Evolutionary conservation across 2,329 filamentous ascomycete genomes (phyloP).

Genomic region (Lachnellula arida): DNA sequence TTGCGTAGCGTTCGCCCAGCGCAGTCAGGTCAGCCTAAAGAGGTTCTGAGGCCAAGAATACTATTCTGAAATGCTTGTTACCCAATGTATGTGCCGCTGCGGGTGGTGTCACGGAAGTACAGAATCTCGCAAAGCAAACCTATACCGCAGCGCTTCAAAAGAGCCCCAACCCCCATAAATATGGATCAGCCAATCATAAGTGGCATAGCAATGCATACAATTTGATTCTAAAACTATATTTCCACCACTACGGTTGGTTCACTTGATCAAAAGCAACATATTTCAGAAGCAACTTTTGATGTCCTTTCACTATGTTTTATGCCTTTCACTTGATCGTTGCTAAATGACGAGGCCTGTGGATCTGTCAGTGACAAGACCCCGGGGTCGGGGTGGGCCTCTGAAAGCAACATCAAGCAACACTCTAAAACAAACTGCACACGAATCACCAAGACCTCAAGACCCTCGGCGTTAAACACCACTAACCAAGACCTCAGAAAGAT

Average conservation of each 20-base stretch:
- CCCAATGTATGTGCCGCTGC: background rate
- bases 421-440: conserved; percentile 2
- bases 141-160: background rate
- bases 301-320: too few species aligned
- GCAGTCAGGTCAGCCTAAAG: background rate
- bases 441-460: too few species aligned
- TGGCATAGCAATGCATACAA: background rate
- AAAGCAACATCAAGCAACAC: background rate
- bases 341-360: conserved; percentile 14
- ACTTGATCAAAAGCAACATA: background rate
- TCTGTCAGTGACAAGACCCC: background rate
- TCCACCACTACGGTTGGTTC: background rate
- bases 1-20: too few species aligned
- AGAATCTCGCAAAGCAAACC: background rate
- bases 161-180: background rate
- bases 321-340: too few species aligned
- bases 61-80: too few species aligned
- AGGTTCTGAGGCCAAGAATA: too few species aligned
- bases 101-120: background rate
- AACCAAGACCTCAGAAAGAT: too few species aligned
- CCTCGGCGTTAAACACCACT: too few species aligned
- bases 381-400: background rate
- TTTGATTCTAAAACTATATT: background rate
- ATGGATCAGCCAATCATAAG: background rate
- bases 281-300: too few species aligned